These are phyloP conservation scores for Pterocarpus santalinus DNA, from an alignment of 306 rosid genomes.

Conservation along the genomic window DNA sequence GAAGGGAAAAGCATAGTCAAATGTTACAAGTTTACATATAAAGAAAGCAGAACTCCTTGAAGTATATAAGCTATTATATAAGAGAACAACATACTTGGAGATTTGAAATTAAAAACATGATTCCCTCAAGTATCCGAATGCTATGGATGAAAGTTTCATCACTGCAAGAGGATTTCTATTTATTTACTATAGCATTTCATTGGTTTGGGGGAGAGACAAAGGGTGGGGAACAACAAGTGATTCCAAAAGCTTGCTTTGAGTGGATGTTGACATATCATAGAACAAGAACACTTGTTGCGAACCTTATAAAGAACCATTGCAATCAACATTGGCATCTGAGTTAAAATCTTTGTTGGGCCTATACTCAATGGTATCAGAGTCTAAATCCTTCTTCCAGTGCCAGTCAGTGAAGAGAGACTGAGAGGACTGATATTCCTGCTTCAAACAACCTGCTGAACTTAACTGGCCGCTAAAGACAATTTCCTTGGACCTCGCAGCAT, in stretches of 20 bases:
- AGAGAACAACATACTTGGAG: slow-evolving; percentile 46
- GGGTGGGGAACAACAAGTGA: slow-evolving; percentile 23
- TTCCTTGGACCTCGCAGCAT: slow-evolving; percentile 57
- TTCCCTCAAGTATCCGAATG: slow-evolving; percentile 41
- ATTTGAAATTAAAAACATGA: slow-evolving; percentile 43
- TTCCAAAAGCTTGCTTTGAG: background rate
- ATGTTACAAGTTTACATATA: slow-evolving; percentile 43
- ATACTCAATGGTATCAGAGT: slow-evolving; percentile 51
- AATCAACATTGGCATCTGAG: slow-evolving; percentile 58
- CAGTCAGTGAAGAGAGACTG: slow-evolving; percentile 68
- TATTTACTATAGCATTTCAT: slow-evolving; percentile 37
- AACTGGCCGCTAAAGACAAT: slow-evolving; percentile 53
- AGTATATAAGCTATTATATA: slow-evolving; percentile 35
- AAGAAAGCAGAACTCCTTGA: slow-evolving; percentile 49
- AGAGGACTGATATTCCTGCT: slow-evolving; percentile 62
- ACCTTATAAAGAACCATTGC: slow-evolving; percentile 49
- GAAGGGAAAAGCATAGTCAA: slow-evolving; percentile 37
- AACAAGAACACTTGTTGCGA: background rate
- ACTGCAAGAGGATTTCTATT: slow-evolving; percentile 39
- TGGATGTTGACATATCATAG: no score
- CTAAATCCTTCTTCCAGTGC: slow-evolving; percentile 65
- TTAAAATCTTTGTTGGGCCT: slow-evolving; percentile 56
- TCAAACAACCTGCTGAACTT: slow-evolving; percentile 51
- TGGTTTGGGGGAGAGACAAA: background rate
- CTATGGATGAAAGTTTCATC: slow-evolving; percentile 23